Percentiles rank a stretch among this genome's conserved stretches.
phyloP scores from a whole-genome alignment of 2,329 filamentous ascomycete species.

The Colletotrichum sp. region DNA sequence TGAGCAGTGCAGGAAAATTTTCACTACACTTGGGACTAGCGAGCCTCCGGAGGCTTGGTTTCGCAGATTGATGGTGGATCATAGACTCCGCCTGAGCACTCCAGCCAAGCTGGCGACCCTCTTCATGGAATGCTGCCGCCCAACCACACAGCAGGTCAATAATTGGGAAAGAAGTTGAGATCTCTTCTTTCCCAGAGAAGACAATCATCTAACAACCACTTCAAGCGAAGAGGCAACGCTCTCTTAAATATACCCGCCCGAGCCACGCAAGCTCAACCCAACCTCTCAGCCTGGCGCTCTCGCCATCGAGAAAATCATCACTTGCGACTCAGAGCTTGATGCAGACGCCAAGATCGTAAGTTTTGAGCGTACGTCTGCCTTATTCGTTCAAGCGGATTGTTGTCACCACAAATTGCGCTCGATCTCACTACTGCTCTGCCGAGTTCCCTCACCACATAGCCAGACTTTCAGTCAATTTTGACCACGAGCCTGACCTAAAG shows the following conservation, averaged over 20 bases:
- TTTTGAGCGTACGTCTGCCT: not conserved
- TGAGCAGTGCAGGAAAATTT: not conserved
- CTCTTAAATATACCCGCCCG: not conserved
- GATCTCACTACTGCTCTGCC: not conserved
- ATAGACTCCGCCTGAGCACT: not conserved
- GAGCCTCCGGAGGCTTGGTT: not conserved
- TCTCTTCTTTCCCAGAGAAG: not conserved
- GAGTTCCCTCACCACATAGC: not conserved
- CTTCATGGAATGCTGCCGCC: not conserved
- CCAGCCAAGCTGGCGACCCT: not conserved
- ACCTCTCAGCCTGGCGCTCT: not conserved
- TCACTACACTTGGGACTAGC: not conserved
- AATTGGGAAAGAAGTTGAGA: not conserved
- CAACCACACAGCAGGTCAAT: not conserved
- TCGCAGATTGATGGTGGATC: not conserved
- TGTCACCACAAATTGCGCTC: not conserved
- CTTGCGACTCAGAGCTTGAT: not conserved
- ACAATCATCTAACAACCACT: not conserved
- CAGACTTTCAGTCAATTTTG: not conserved
- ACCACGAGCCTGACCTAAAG: not conserved
- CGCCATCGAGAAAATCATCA: not conserved
- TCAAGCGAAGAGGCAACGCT: not conserved
- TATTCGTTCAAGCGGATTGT: not conserved
- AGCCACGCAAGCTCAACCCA: not conserved
- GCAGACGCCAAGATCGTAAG: not conserved